Conservation (phyloP, 2,329 filamentous ascomycete species). For the Venturia pyrina region DNA sequence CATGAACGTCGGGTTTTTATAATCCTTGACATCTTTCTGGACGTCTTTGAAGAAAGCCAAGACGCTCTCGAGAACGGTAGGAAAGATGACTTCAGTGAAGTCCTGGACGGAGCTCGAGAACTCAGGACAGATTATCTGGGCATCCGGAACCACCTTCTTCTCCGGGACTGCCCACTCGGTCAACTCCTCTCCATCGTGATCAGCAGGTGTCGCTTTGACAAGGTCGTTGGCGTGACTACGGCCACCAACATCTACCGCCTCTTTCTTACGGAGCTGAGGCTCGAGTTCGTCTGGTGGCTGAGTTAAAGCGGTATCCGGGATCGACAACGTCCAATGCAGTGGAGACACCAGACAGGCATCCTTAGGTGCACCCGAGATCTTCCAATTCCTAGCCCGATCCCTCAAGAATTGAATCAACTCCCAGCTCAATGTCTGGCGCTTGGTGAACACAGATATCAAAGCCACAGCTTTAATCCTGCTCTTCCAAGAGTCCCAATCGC, state of each 20-base stretch:
- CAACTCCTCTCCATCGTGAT: conserved; percentile 15
- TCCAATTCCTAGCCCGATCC: conserved; percentile 25
- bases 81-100: conserved; percentile 53
- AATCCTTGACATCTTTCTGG: conserved; percentile 32
- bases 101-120: conserved; percentile 56
- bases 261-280: not conserved
- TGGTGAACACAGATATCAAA: conserved; percentile 14
- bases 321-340: not conserved
- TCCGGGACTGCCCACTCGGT: not conserved
- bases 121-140: conserved; percentile 45
- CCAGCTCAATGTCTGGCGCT: conserved; percentile 17
- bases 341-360: conserved; percentile 21
- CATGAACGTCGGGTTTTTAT: conserved; percentile 22
- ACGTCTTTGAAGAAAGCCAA: conserved; percentile 53
- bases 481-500: conserved; percentile 25
- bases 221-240: not conserved
- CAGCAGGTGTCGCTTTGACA: not conserved
- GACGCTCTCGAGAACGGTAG: conserved; percentile 43
- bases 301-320: not conserved
- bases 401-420: conserved; percentile 22
- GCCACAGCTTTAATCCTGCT: conserved; percentile 22
- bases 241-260: not conserved
- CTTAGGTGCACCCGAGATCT: conserved; percentile 16
- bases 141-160: not conserved
- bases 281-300: not conserved